Conservation (phyloP, 2,329 filamentous ascomycete genomes). For the Fusarium citri region DNA sequence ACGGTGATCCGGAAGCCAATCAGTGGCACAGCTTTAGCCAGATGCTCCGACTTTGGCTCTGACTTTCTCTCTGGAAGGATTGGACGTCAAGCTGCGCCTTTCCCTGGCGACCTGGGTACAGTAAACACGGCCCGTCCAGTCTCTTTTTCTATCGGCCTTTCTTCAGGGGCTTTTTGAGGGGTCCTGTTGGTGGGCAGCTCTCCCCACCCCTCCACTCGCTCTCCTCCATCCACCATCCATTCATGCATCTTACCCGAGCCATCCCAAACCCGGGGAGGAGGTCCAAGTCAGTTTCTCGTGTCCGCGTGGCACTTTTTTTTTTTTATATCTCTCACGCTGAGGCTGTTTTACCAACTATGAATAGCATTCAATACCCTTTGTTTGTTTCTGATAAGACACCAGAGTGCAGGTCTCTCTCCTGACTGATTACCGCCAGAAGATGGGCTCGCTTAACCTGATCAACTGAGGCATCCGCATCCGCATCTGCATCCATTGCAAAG, state of each 20-base stretch:
- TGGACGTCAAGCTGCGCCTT: background rate
- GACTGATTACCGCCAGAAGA: background rate
- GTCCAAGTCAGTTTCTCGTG: slow-evolving; percentile 24
- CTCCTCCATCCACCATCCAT: slow-evolving; percentile 5
- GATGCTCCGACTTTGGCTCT: background rate
- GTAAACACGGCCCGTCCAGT: background rate
- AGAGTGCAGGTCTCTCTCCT: slow-evolving; percentile 3
- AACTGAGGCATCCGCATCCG: slow-evolving; percentile 7
- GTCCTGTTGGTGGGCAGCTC: slow-evolving; percentile 27
- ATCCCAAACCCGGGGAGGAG: slow-evolving; percentile 28
- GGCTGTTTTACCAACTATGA: background rate
- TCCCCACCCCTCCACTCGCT: slow-evolving; percentile 15
- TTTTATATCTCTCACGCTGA: slow-evolving; percentile 13
- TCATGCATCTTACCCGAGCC: slow-evolving; percentile 30
- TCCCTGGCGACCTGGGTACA: background rate
- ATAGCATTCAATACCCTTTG: slow-evolving; percentile 1
- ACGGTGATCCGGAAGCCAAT: slow-evolving; percentile 35
- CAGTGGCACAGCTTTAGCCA: slow-evolving; percentile 8
- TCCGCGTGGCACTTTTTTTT: slow-evolving; percentile 37
- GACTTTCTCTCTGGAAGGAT: background rate
- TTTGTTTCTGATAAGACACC: background rate
- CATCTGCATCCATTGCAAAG: background rate
- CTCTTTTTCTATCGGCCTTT: background rate
- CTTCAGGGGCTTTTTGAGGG: slow-evolving; percentile 30
- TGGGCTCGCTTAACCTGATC: background rate